Base-by-base conservation (phyloP, 129 eudicot genomes). In the Pittosporum tobira region DNA sequence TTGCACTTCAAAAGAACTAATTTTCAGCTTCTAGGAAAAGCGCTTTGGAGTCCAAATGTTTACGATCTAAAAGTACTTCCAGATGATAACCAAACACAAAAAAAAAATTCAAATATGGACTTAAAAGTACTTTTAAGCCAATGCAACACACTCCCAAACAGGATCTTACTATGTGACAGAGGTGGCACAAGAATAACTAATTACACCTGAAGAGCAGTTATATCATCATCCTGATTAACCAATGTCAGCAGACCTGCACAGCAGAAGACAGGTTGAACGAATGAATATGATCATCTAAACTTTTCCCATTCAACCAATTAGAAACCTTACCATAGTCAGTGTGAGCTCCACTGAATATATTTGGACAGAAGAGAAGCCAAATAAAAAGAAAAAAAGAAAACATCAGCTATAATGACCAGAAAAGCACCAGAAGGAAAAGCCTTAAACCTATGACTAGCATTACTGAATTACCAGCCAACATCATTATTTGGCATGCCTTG, bases 211-310 rank as follows among this genome's bases (percentile, higher is more conserved):
- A 90, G 89, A 4, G 98, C 98, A 48, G 83, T 86, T 62, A 73
- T 91, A 70, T 74, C 87, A n/a, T n/a, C n/a, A n/a, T n/a, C n/a
- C n/a, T n/a, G n/a, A n/a, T 91, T 86, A 24, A 91, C 89, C 77
- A 91, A 72, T 22, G 98, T 91, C 79, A 91, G 58, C 56, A 91
- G 65, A 58, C 98, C 98, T 91, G 31, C 51, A 53, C 19, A 57
- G 46, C 43, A 69, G 28, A 28, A 51, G 58, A 26, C 14, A 24
- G 30, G 49, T 64, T 42, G 26, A 40, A 61, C 15, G 23, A 7
- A 46, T 34, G 31, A 48, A 64, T 55, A 24, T 48, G 22, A 40
- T 43, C 55, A 52, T 26, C 5, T 28, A 48, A 64, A 42, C 2
- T 13, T 19, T 55, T 28, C 15, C 28, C 29, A 45, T 26, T 52